Conservation (phyloP, 768 basidiomycete species). For the Megacollybia marginata region DNA sequence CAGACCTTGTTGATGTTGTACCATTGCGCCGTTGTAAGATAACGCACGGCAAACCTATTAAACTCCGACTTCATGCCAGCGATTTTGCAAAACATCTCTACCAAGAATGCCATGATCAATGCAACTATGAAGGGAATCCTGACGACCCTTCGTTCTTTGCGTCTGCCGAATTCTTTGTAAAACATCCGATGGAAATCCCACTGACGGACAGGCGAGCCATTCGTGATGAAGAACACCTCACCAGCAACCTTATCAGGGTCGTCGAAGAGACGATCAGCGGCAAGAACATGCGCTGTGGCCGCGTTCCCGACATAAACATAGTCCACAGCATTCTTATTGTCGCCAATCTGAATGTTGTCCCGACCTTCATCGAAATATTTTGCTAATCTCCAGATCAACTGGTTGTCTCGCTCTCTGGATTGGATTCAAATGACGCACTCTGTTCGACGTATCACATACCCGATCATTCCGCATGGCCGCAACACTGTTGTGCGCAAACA, state of each 20-base stretch:
- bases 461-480: neutral
- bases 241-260: constrained; percentile 32
- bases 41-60: neutral
- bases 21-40: neutral
- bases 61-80: too few relatives aligned
- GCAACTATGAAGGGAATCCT: constrained; percentile 29
- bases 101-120: constrained; percentile 26
- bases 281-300: constrained; percentile 49
- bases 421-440: neutral
- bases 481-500: neutral
- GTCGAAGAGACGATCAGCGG: constrained; percentile 17
- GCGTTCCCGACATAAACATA: constrained; percentile 53
- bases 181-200: constrained; percentile 42
- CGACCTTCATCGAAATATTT: neutral
- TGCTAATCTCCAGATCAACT: neutral
- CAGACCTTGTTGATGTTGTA: neutral
- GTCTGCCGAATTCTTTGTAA: constrained; percentile 27
- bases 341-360: neutral
- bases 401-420: neutral
- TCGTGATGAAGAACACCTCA: constrained; percentile 51
- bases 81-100: neutral
- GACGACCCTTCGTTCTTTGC: constrained; percentile 14
- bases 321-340: constrained; percentile 44
- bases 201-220: constrained; percentile 45
- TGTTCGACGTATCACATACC: neutral